Conservation (phyloP, 441 rosid species). For the Sinapis alba region DNA sequence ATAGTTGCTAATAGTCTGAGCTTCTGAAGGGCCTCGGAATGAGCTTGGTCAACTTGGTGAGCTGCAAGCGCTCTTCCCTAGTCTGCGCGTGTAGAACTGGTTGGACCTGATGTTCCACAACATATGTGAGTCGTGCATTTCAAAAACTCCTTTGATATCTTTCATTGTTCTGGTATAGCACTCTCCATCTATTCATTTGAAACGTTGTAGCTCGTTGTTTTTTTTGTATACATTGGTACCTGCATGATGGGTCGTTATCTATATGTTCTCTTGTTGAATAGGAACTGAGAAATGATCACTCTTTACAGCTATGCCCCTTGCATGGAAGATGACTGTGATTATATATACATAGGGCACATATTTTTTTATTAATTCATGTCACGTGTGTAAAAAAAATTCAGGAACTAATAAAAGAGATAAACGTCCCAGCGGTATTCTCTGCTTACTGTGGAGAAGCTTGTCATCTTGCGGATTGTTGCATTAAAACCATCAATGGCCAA, state of each 20-base stretch:
- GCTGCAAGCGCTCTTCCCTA: slow-evolving; percentile 76
- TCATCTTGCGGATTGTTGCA: slow-evolving; percentile 72
- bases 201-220: not conserved
- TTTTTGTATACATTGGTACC: not conserved
- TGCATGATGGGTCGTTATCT: not conserved
- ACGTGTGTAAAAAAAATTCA: slow-evolving; percentile 25
- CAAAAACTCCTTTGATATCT: not conserved
- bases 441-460: slow-evolving; percentile 98
- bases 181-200: not conserved
- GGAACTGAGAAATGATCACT: slow-evolving; percentile 68
- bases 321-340: slow-evolving; percentile 52
- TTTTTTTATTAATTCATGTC: not conserved
- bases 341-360: not conserved
- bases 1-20: slow-evolving; percentile 33
- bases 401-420: slow-evolving; percentile 73
- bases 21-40: slow-evolving; percentile 79
- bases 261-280: slow-evolving; percentile 26
- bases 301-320: slow-evolving; percentile 54
- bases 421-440: slow-evolving; percentile 72
- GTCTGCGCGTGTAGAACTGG: slow-evolving; percentile 52
- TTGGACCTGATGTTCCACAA: slow-evolving; percentile 85
- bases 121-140: slow-evolving; percentile 50
- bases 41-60: slow-evolving; percentile 90
- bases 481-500: slow-evolving; percentile 51
- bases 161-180: not conserved